A percentile compares a stretch with the other conserved stretches of the same genome.
These are phyloP conservation scores for Astrothelium subdiscretum DNA, from an alignment of 495 filamentous ascomycete species.

Conservation along the genomic window DNA sequence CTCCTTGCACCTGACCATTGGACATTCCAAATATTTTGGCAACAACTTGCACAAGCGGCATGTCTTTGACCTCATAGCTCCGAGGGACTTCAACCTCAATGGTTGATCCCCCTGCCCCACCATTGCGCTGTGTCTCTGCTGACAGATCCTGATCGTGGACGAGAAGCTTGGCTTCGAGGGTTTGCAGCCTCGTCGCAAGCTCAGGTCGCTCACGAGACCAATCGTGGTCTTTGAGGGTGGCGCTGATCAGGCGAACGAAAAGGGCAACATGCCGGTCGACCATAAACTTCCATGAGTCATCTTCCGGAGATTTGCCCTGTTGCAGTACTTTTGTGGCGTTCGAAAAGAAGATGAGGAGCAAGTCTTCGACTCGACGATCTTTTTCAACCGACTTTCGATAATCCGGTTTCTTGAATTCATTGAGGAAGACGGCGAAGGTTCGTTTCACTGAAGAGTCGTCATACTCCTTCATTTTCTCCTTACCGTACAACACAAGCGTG, in stretches of 20 bases:
- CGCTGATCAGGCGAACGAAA: constrained; percentile 77
- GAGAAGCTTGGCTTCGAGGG: constrained; percentile 84
- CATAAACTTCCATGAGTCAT: constrained; percentile 84
- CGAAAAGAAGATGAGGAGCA: constrained; percentile 79
- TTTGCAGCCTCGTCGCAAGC: constrained; percentile 62
- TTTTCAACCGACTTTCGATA: constrained; percentile 78
- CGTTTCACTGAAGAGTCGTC: constrained; percentile 65
- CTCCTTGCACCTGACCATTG: constrained; percentile 63
- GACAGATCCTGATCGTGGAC: constrained; percentile 87
- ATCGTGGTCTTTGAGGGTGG: constrained; percentile 67
- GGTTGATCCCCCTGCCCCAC: constrained; percentile 44
- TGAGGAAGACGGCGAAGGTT: constrained; percentile 71
- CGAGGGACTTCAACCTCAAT: constrained; percentile 70
- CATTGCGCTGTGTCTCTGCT: constrained; percentile 41
- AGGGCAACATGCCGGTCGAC: constrained; percentile 91
- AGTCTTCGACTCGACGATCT: constrained; percentile 83
- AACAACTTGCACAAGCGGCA: constrained; percentile 83
- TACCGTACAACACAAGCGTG: constrained; percentile 54
- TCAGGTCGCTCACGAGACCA: constrained; percentile 74
- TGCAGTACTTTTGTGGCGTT: constrained; percentile 81
- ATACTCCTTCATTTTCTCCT: constrained; percentile 65
- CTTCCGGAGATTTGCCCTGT: constrained; percentile 68
- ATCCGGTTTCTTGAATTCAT: constrained; percentile 58
- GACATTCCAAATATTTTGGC: constrained; percentile 71
- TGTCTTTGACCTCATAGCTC: constrained; percentile 90